Conservation (phyloP, 192 early-diverging fungal genomes). For the Backusella mclennaniae region DNA sequence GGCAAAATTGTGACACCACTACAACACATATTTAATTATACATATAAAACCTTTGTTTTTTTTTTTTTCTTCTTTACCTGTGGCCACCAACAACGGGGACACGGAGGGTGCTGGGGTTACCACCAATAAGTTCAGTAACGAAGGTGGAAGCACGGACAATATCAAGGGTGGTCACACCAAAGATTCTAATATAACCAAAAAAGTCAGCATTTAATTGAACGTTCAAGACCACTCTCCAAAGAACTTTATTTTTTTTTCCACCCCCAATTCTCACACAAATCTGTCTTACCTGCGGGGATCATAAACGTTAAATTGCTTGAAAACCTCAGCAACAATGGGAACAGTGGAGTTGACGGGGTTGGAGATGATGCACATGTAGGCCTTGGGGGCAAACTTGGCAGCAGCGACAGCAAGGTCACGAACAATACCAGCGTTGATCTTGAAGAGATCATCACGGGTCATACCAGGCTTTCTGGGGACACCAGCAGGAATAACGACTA, state of each 20-base stretch:
- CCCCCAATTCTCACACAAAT: background rate
- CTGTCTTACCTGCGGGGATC: conserved; percentile 50
- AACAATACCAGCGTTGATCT: conserved; percentile 93
- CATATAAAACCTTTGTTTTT: too few species aligned
- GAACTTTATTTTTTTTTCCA: background rate
- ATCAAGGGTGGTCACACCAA: conserved; percentile 98
- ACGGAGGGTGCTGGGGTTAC: conserved; percentile 64
- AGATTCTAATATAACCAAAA: conserved; percentile 57
- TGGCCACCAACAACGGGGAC: conserved; percentile 95
- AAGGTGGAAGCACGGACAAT: conserved; percentile 97
- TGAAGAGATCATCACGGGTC: conserved; percentile 99
- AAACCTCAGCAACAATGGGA: conserved; percentile 89
- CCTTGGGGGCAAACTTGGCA: conserved; percentile 51
- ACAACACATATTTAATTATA: background rate
- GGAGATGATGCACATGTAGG: conserved; percentile 75
- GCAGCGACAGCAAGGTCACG: conserved; percentile 75
- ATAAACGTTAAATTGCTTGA: conserved; percentile 82
- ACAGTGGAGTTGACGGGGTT: conserved; percentile 99
- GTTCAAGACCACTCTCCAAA: background rate
- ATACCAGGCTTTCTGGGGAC: conserved; percentile 99
- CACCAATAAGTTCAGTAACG: conserved; percentile 76
- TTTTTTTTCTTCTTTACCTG: too few species aligned
- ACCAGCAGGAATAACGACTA: conserved; percentile 95
- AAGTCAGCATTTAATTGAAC: conserved; percentile 6
- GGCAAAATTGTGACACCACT: conserved; percentile 97